A percentile compares a stretch with the other conserved stretches of the same genome.
phyloP scores from a whole-genome alignment of 306 rosid genomes.

The Quercus rubra region DNA sequence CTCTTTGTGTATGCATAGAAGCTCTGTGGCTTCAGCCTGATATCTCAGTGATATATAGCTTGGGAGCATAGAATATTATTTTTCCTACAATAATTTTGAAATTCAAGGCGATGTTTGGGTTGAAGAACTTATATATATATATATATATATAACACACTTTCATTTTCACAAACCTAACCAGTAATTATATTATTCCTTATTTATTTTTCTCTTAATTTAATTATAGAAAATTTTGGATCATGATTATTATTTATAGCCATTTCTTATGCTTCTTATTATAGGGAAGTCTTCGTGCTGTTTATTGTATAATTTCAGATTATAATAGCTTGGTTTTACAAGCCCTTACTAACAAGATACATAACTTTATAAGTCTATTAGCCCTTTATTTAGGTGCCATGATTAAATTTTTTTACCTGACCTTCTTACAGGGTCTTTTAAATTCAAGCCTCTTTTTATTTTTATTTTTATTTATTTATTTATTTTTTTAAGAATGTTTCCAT shows the following conservation, averaged over 20 bases:
- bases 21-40: neutral
- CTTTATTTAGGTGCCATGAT: too few species aligned
- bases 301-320: neutral
- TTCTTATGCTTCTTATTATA: neutral
- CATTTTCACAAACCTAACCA: too few species aligned
- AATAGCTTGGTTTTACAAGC: neutral
- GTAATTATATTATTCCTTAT: too few species aligned
- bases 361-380: neutral
- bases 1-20: constrained; percentile 4
- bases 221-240: neutral
- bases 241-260: neutral
- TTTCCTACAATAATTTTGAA: neutral
- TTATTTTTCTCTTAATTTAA: neutral
- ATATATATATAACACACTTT: too few species aligned
- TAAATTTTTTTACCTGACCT: too few species aligned
- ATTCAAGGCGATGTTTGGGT: neutral
- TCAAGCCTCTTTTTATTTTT: too few species aligned
- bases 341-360: neutral
- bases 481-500: too few species aligned
- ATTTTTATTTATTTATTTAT: too few species aligned
- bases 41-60: neutral
- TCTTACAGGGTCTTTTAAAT: too few species aligned
- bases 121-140: neutral
- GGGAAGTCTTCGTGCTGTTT: neutral
- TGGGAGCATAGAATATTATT: neutral